These are phyloP conservation scores for Pseudopyricularia cyperi DNA, from an alignment of 2,329 filamentous ascomycete species.

Conservation along the genomic window DNA sequence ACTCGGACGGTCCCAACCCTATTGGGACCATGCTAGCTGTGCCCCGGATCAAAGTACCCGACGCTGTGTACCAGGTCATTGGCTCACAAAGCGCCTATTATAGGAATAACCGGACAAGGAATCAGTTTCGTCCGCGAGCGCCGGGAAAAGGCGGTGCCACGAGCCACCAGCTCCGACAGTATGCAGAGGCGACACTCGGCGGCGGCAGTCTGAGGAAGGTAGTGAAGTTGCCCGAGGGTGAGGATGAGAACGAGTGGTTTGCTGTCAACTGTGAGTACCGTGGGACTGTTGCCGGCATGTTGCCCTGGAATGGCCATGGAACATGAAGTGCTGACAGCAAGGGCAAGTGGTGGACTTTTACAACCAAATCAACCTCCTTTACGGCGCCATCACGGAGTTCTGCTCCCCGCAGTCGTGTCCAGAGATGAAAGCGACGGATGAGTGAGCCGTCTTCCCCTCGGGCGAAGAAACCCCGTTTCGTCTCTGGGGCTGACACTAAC, in stretches of 20 bases:
- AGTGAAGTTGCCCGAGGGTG: conserved; percentile 91
- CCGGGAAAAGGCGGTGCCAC: conserved; percentile 74
- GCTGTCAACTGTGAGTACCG: conserved; percentile 74
- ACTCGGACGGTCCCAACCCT: neutral
- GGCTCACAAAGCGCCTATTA: conserved; percentile 16
- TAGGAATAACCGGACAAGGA: conserved; percentile 78
- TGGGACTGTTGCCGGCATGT: neutral
- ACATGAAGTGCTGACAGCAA: conserved; percentile 12
- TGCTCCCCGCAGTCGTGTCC: conserved; percentile 95
- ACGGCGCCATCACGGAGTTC: conserved; percentile 97
- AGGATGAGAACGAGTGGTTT: conserved; percentile 96
- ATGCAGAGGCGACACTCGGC: conserved; percentile 92
- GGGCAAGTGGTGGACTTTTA: conserved; percentile 92
- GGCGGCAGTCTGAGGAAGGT: conserved; percentile 92
- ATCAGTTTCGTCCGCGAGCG: conserved; percentile 81
- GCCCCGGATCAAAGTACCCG: conserved; percentile 13
- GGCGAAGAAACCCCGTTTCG: neutral
- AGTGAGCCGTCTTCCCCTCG: conserved; percentile 40
- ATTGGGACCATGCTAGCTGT: neutral
- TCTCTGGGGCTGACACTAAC: neutral
- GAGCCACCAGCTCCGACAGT: conserved; percentile 86
- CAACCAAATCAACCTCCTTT: conserved; percentile 98
- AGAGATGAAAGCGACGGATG: conserved; percentile 99
- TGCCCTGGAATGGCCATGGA: neutral
- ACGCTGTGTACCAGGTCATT: conserved; percentile 20